Conservation (phyloP, 2,329 filamentous ascomycete genomes). For the Neofusicoccum sp. region DNA sequence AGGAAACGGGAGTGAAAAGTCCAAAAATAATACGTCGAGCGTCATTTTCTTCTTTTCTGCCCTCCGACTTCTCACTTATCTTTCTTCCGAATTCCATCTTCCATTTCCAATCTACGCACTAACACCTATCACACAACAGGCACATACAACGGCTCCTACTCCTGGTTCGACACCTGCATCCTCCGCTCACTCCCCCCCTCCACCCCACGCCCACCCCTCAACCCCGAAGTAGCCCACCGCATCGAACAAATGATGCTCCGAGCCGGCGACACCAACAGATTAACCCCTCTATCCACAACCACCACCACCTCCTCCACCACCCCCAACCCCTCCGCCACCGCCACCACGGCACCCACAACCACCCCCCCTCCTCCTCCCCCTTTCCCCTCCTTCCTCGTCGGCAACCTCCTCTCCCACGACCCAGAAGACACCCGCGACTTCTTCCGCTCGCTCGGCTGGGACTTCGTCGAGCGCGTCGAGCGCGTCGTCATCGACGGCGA, state of each 20-base stretch:
- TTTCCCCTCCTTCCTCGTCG: slow-evolving; percentile 23
- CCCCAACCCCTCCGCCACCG: background rate
- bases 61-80: background rate
- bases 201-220: background rate
- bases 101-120: background rate
- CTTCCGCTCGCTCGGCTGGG: slow-evolving; percentile 3
- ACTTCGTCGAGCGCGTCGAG: slow-evolving; percentile 12
- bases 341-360: slow-evolving; percentile 17
- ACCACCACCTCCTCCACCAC: background rate
- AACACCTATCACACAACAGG: background rate
- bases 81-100: too few species aligned
- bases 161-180: slow-evolving; percentile 35
- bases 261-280: too few species aligned
- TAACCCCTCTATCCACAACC: background rate
- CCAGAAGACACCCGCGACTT: background rate
- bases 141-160: slow-evolving; percentile 29
- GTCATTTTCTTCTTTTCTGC: too few species aligned
- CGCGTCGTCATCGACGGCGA: slow-evolving; percentile 11
- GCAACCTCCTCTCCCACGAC: slow-evolving; percentile 5
- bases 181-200: slow-evolving; percentile 28
- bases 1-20: too few species aligned
- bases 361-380: slow-evolving; percentile 19
- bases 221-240: slow-evolving; percentile 17
- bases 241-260: background rate
- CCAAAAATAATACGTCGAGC: too few species aligned